Percentiles rank a stretch among this genome's conserved stretches.
phyloP scores from a whole-genome alignment of 2,329 filamentous ascomycete species.

The Cladosporium sp. region DNA sequence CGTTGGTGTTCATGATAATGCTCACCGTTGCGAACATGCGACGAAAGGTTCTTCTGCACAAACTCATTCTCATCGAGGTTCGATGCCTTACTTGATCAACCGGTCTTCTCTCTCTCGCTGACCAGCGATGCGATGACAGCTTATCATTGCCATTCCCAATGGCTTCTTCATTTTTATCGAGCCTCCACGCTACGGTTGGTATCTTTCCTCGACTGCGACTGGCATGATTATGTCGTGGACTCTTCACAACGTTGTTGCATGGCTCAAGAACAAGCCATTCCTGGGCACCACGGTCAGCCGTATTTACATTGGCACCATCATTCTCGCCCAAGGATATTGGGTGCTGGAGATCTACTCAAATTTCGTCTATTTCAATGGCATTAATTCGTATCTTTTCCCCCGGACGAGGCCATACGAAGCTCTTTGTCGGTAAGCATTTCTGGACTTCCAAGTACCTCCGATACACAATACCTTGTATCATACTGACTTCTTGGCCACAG shows the following conservation, averaged over 20 bases:
- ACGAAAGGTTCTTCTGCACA: conserved; percentile 2
- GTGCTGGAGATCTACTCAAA: not conserved
- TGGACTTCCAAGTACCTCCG: not conserved
- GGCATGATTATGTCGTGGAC: conserved; percentile 3
- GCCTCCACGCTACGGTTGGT: conserved; percentile 3
- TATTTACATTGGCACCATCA: conserved; percentile 4
- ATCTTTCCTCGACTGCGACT: conserved; percentile 1
- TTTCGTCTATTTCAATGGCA: conserved; percentile 9
- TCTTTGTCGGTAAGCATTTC: conserved; percentile 45
- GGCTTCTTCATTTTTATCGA: conserved; percentile 8
- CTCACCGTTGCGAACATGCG: conserved; percentile 9
- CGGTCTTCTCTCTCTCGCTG: conserved; percentile 51
- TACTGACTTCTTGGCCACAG: not conserved
- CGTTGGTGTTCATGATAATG: conserved; percentile 8
- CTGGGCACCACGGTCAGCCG: conserved; percentile 50
- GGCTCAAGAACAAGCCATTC: conserved; percentile 58
- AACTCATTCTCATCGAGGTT: conserved; percentile 8
- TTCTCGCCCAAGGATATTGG: not conserved
- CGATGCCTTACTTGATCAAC: conserved; percentile 41
- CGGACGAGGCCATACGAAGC: conserved; percentile 57
- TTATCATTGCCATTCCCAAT: not conserved
- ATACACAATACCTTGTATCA: too few relatives aligned
- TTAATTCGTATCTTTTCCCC: not conserved
- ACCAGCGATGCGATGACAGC: conserved; percentile 15
- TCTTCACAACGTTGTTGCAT: conserved; percentile 4